Conservation (phyloP, 176 grass and related monocot species). For the Ensete glaucum region DNA sequence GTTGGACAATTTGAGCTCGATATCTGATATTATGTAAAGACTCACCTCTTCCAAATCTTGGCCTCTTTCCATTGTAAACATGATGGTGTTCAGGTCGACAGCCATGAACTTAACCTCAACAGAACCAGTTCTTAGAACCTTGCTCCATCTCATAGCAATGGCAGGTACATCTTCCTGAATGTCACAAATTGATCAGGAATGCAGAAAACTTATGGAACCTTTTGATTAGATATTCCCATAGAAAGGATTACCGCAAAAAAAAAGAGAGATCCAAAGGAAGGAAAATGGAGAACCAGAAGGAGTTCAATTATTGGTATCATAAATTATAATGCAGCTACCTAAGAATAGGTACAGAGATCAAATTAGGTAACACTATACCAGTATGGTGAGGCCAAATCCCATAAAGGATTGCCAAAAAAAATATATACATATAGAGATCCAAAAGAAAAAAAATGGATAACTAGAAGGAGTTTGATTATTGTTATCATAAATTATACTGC, state of each 20-base stretch:
- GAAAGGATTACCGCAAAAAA: not conserved
- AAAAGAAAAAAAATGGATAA: not conserved
- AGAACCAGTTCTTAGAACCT: conserved; percentile 66
- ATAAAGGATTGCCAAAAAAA: not conserved
- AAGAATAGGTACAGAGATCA: not conserved
- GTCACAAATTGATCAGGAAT: not conserved
- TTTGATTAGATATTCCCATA: not conserved
- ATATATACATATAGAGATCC: not conserved
- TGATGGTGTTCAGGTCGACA: conserved; percentile 67
- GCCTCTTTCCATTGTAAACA: conserved; percentile 82
- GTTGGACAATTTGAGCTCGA: not conserved
- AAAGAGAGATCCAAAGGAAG: not conserved
- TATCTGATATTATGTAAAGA: not conserved
- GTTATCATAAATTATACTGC: no score
- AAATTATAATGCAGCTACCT: not conserved
- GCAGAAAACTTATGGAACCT: not conserved
- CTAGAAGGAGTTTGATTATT: no score
- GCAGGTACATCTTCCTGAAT: conserved; percentile 43
- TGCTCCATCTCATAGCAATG: conserved; percentile 72
- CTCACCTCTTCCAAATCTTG: conserved; percentile 60
- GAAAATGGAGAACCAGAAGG: not conserved
- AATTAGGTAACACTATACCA: not conserved
- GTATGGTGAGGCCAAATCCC: no score
- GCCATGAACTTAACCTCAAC: conserved; percentile 69
- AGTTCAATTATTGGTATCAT: no score